A percentile compares a stretch with the other conserved stretches of the same genome.
Conservation (phyloP, 768 basidiomycete species). For the Boletus sp. region DNA sequence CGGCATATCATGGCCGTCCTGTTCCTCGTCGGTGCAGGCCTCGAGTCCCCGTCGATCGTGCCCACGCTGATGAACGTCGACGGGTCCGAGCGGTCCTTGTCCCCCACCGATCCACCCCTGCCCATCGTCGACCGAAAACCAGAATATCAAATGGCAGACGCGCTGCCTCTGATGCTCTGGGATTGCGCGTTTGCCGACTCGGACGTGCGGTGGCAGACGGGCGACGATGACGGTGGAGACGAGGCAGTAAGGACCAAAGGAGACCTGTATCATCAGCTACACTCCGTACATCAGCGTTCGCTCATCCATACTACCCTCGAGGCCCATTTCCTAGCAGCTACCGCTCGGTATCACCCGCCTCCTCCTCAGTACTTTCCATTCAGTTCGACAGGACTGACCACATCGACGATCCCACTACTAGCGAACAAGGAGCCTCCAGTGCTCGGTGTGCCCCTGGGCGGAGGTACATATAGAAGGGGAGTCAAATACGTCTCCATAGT, state of each 20-base stretch:
- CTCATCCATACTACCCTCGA: slow-evolving; percentile 63
- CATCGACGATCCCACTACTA: slow-evolving; percentile 16
- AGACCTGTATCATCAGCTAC: slow-evolving; percentile 50
- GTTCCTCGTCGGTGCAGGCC: slow-evolving; percentile 80
- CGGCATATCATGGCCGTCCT: slow-evolving; percentile 91
- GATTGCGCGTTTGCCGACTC: slow-evolving; percentile 72
- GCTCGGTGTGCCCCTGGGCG: slow-evolving; percentile 66
- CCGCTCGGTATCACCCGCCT: slow-evolving; percentile 47
- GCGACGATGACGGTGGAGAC: slow-evolving; percentile 33
- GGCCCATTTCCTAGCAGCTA: slow-evolving; percentile 61
- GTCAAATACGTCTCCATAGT: slow-evolving; percentile 69
- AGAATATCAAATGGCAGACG: slow-evolving; percentile 92
- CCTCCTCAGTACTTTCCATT: slow-evolving; percentile 41
- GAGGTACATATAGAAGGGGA: slow-evolving; percentile 60
- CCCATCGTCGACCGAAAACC: slow-evolving; percentile 72
- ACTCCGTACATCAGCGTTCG: slow-evolving; percentile 56
- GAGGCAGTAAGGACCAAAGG: slow-evolving; percentile 29
- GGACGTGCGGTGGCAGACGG: slow-evolving; percentile 73
- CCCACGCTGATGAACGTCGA: slow-evolving; percentile 72
- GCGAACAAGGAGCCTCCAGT: slow-evolving; percentile 21
- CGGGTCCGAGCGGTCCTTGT: slow-evolving; percentile 15
- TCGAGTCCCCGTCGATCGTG: slow-evolving; percentile 73
- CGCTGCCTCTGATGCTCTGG: slow-evolving; percentile 89
- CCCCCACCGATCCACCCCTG: slow-evolving; percentile 28
- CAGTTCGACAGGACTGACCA: slow-evolving; percentile 23